These are phyloP conservation scores for Podospora australis DNA, from an alignment of 495 filamentous ascomycete species.

Conservation along the genomic window DNA sequence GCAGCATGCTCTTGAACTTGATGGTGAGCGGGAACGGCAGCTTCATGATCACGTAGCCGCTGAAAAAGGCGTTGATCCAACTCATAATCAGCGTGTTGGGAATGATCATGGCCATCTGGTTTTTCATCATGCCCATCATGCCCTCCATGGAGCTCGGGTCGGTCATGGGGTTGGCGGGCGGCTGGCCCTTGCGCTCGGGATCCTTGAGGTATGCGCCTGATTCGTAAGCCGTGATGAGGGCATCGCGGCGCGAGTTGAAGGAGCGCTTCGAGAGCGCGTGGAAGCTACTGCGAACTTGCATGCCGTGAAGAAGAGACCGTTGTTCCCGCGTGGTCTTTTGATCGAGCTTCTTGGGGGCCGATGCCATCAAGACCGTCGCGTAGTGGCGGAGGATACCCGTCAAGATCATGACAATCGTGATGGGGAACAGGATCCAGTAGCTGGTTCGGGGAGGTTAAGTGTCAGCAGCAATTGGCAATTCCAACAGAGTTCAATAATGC, in stretches of 20 bases:
- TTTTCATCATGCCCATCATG: constrained; percentile 99
- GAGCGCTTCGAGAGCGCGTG: constrained; percentile 65
- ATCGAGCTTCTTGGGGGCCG: constrained; percentile 73
- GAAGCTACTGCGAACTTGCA: constrained; percentile 76
- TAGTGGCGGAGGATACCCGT: constrained; percentile 96
- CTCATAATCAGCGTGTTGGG: constrained; percentile 98
- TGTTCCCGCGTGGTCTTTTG: constrained; percentile 76
- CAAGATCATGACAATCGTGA: constrained; percentile 94
- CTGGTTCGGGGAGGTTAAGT: no score
- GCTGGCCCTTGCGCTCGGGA: constrained; percentile 75
- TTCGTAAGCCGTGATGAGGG: constrained; percentile 71
- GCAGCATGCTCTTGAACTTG: constrained; percentile 98
- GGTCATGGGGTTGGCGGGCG: constrained; percentile 88
- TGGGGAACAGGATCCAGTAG: constrained; percentile 97
- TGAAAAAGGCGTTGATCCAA: constrained; percentile 99
- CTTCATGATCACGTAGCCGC: constrained; percentile 97
- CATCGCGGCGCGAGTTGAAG: constrained; percentile 73
- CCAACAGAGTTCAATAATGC: neutral
- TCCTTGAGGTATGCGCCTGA: constrained; percentile 84
- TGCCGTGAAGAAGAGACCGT: constrained; percentile 75
- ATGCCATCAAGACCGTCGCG: constrained; percentile 81
- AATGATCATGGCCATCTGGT: constrained; percentile 99
- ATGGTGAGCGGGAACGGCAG: constrained; percentile 96
- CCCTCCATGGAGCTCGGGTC: constrained; percentile 98
- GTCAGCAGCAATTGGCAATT: neutral